A percentile compares a stretch with the other conserved stretches of the same genome.
phyloP scores from a whole-genome alignment of 805 yeast species.

The Torulaspora microellipsoides region DNA sequence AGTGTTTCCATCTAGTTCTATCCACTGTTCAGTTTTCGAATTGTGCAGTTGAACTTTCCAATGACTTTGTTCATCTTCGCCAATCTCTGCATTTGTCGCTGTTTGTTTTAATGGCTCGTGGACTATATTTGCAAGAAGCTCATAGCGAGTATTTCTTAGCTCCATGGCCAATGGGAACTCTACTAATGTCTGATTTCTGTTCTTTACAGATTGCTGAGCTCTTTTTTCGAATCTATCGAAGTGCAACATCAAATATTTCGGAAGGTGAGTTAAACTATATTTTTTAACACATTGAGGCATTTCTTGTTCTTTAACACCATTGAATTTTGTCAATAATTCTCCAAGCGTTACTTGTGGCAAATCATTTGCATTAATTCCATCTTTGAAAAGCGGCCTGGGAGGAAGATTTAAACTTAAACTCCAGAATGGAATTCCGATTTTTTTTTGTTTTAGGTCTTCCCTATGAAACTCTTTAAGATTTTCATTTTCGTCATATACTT shows the following conservation, averaged over 20 bases:
- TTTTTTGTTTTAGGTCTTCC: constrained; percentile 14
- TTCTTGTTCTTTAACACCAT: constrained; percentile 31
- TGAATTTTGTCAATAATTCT: constrained; percentile 43
- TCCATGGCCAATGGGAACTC: constrained; percentile 45
- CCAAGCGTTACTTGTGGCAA: constrained; percentile 50
- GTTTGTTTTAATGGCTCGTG: constrained; percentile 28
- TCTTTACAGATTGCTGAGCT: constrained; percentile 34
- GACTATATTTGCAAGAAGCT: constrained; percentile 47
- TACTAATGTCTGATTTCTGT: constrained; percentile 58
- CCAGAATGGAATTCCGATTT: constrained; percentile 25
- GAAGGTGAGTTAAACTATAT: constrained; percentile 42
- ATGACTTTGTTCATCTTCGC: constrained; percentile 32
- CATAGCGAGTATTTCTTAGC: constrained; percentile 36
- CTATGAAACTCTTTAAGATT: constrained; percentile 19
- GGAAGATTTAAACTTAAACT: constrained; percentile 57
- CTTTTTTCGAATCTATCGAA: constrained; percentile 48
- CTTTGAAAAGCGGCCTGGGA: constrained; percentile 49
- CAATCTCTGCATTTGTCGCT: constrained; percentile 13
- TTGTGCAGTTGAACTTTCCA: constrained; percentile 51
- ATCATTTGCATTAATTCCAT: constrained; percentile 40
- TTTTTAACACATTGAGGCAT: constrained; percentile 35
- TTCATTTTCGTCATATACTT: constrained; percentile 24
- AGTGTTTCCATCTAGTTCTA: constrained; percentile 50
- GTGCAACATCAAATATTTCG: constrained; percentile 52
- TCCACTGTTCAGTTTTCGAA: constrained; percentile 46